Percentiles rank a stretch among this genome's conserved stretches.
phyloP scores from a whole-genome alignment of 1,139 yeast species.

The Geotrichum aggregatum region DNA sequence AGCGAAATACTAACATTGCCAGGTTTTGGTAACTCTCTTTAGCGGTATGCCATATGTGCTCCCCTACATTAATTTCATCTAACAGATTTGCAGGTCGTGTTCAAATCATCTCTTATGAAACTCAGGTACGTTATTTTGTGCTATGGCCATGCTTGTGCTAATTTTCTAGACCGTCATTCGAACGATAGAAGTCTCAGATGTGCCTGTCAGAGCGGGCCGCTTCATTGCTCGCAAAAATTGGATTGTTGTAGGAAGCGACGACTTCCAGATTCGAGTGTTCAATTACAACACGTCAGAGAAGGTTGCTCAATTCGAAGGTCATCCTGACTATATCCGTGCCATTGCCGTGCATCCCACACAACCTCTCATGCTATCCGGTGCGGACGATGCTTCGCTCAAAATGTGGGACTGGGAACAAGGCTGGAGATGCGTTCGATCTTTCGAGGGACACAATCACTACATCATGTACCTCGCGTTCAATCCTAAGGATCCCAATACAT shows the following conservation, averaged over 20 bases:
- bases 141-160: slow-evolving; percentile 19
- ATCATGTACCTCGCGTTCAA: slow-evolving; percentile 93
- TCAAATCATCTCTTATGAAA: slow-evolving; percentile 92
- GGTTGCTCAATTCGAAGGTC: slow-evolving; percentile 92
- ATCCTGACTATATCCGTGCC: slow-evolving; percentile 91
- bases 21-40: slow-evolving; percentile 69
- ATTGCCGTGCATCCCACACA: slow-evolving; percentile 92
- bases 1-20: slow-evolving; percentile 5
- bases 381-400: slow-evolving; percentile 87
- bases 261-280: slow-evolving; percentile 86
- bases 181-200: slow-evolving; percentile 81
- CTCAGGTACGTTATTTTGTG: slow-evolving; percentile 41
- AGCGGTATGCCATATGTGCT: slow-evolving; percentile 51
- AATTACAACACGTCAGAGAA: slow-evolving; percentile 86
- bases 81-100: slow-evolving; percentile 44
- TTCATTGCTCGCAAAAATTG: slow-evolving; percentile 95
- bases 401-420: slow-evolving; percentile 92
- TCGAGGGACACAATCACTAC: slow-evolving; percentile 94
- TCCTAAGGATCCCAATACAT: slow-evolving; percentile 95
- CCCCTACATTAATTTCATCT: background rate
- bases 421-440: slow-evolving; percentile 85
- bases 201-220: slow-evolving; percentile 93
- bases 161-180: slow-evolving; percentile 49
- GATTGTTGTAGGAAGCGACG: slow-evolving; percentile 96
- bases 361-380: slow-evolving; percentile 81